Base-by-base conservation (phyloP, 2,329 filamentous ascomycete species). In the Calcarisporium arbuscula region DNA sequence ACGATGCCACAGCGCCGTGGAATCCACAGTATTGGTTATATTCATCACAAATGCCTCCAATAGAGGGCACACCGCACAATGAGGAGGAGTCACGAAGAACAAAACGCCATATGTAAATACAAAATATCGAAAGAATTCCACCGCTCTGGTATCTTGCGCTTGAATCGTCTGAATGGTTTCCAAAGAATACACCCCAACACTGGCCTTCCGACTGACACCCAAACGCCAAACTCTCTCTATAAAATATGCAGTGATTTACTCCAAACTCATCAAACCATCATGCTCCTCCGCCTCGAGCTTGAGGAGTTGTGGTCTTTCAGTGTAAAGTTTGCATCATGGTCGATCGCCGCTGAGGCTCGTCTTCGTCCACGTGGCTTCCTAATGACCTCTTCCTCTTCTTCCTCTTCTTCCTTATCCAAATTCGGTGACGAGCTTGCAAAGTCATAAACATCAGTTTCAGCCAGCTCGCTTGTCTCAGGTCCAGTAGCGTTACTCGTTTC, bases 281-380 rank as follows among this genome's bases (percentile, higher is more conserved):
- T 77, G 51, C 72, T 77, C 47, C 72, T 62, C 44, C 74, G 60
- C 48, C 73, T 61, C 38, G 64, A 62, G 21, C 50, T 61, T n/a
- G n/a, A n/a, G n/a, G n/a, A n/a, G 36, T 49, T 46, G 18, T 50
- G 52, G 15, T 57, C 52, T 34, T 42, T 46, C 19, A 44, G 39
- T 34, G 54, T 45, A 14, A 46, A 39, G 19, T 38, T 43, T 5
- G 57, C 61, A 14, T 65, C 65, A 22, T 56, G 53, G 6, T 57
- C 55, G 4, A 56, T 42, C 9, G 59, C 54, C 11, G 65, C 57
- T 2, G 64, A 67, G 31, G 62, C 49, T 31, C 65, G 54, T 30
- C 64, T n/a, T 54, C 3, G 59, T 51, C 4, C 55, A 51, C 32
- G 57, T 58, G 4, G 51, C 49, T 29, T 51, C 51, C 10, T 64